phyloP scores from a whole-genome alignment of 2,329 filamentous ascomycete genomes.

The Fusarium liriodendri region DNA sequence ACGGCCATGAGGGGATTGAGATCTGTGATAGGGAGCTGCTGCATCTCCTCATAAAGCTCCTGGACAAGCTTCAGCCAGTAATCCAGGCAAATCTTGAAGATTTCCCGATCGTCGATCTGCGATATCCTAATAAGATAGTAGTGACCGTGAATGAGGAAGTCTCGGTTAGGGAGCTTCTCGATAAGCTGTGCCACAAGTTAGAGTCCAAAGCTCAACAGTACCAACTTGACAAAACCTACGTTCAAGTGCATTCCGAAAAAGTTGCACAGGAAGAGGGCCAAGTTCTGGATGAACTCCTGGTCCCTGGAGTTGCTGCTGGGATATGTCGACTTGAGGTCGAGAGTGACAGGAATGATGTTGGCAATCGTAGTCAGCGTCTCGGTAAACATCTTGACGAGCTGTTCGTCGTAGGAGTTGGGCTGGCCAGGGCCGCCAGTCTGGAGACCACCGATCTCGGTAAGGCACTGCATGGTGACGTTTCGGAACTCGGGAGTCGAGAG shows the following conservation, averaged over 20 bases:
- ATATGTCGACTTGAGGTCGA: slow-evolving; percentile 93
- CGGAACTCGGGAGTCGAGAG: slow-evolving; percentile 94
- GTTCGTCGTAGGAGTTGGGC: slow-evolving; percentile 86
- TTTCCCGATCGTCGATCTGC: slow-evolving; percentile 97
- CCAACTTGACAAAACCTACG: slow-evolving; percentile 58
- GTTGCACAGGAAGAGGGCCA: slow-evolving; percentile 95
- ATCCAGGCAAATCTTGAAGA: slow-evolving; percentile 99
- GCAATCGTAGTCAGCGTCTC: slow-evolving; percentile 94
- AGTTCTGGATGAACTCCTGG: slow-evolving; percentile 97
- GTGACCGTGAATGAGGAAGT: slow-evolving; percentile 95
- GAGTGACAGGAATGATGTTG: slow-evolving; percentile 88
- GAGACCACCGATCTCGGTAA: slow-evolving; percentile 96
- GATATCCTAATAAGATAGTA: slow-evolving; percentile 99
- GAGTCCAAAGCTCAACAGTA: slow-evolving; percentile 17
- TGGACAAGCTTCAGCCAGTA: slow-evolving; percentile 99
- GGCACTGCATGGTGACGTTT: slow-evolving; percentile 94
- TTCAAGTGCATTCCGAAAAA: slow-evolving; percentile 95
- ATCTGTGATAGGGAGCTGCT: slow-evolving; percentile 92
- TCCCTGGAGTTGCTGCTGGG: slow-evolving; percentile 90
- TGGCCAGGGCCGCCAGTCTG: slow-evolving; percentile 80
- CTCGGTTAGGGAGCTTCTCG: slow-evolving; percentile 93
- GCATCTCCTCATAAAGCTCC: slow-evolving; percentile 99
- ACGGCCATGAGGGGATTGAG: slow-evolving; percentile 89
- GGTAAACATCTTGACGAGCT: slow-evolving; percentile 98
- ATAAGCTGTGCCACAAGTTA: slow-evolving; percentile 71